Base-by-base conservation (phyloP, 2,329 filamentous ascomycete genomes). In the Nemania diffusa region DNA sequence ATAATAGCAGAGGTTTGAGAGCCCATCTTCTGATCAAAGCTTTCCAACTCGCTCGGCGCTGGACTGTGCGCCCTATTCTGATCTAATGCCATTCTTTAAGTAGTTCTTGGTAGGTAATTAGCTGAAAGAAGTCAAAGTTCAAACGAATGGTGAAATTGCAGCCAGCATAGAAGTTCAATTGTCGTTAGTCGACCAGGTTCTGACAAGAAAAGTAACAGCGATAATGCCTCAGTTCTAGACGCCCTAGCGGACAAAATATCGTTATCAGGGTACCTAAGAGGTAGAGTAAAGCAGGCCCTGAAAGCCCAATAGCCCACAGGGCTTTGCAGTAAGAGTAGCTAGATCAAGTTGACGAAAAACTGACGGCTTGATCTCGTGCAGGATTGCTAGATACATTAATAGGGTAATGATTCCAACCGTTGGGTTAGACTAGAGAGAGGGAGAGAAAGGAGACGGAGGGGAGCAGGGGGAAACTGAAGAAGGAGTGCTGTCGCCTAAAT, bases 41-140 rank as follows among this genome's bases (percentile, higher is more conserved):
- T 26, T 42, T 53, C 44, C 15, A 56, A 15, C 27, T 37, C 52
- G 2, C 34, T 46, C 15, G n/a, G 17, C 9, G 37, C 26, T 8
- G 26, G 59, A 34, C 62, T 57, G 15, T 20, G 1, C n/a, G 46
- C n/a, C 27, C 22, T 26, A 1, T 22, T 26, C 40, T 29, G 15
- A 32, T 57, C 56, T 34, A 32, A 26, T 46, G 52, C 52, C 69
- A 71, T 71, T 5, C 11, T 69, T 27, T 9, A 9, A 20, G 5
- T 1, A 37, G 8, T 42, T 27, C 20, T 20, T 32, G 17, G 15
- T 27, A 11, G 46, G 26, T 5, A 15, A 9, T 50, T 13, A 7
- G 46, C 24, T 27, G n/a, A 50, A 44, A 44, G 40, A 44, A 13
- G 6, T 1, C 8, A 7, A 22, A 44, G 17, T 6, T 20, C 17